These are phyloP conservation scores for Diplodia mutila DNA, from an alignment of 2,329 filamentous ascomycete species.

Conservation along the genomic window DNA sequence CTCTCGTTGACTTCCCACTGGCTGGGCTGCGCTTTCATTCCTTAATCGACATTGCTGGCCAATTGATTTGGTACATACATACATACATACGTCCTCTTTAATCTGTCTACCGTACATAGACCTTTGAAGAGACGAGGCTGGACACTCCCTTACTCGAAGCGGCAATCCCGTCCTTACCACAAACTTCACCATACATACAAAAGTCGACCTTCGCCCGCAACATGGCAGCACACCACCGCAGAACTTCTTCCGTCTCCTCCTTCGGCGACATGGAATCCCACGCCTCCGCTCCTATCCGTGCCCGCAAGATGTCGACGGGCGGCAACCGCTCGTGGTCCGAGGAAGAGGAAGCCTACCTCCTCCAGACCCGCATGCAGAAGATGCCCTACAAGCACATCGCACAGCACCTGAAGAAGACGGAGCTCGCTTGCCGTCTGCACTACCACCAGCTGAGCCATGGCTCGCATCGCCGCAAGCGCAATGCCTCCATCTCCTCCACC, in stretches of 20 bases:
- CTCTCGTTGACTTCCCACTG: conserved; percentile 58
- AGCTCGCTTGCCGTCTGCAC: conserved; percentile 83
- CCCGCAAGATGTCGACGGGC: conserved; percentile 59
- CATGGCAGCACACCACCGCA: conserved; percentile 35
- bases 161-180: conserved; percentile 7
- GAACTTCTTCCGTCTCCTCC: conserved; percentile 44
- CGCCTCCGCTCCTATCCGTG: conserved; percentile 57
- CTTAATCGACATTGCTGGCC: conserved; percentile 51
- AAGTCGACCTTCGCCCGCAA: conserved; percentile 60
- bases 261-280: conserved; percentile 43
- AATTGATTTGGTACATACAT: conserved; percentile 39
- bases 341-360: conserved; percentile 83
- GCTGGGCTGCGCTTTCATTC: conserved; percentile 58
- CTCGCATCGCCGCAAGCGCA: conserved; percentile 77
- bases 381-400: conserved; percentile 93
- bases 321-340: conserved; percentile 83
- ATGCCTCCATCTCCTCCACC: conserved; percentile 68
- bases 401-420: conserved; percentile 82
- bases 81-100: conserved; percentile 38
- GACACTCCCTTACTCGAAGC: conserved; percentile 21
- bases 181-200: conserved; percentile 28
- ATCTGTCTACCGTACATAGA: conserved; percentile 43
- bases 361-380: conserved; percentile 82
- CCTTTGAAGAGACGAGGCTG: conserved; percentile 9
- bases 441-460: conserved; percentile 85